Conservation (phyloP, 192 early-diverging fungal species). For the Coemansia sp. region DNA sequence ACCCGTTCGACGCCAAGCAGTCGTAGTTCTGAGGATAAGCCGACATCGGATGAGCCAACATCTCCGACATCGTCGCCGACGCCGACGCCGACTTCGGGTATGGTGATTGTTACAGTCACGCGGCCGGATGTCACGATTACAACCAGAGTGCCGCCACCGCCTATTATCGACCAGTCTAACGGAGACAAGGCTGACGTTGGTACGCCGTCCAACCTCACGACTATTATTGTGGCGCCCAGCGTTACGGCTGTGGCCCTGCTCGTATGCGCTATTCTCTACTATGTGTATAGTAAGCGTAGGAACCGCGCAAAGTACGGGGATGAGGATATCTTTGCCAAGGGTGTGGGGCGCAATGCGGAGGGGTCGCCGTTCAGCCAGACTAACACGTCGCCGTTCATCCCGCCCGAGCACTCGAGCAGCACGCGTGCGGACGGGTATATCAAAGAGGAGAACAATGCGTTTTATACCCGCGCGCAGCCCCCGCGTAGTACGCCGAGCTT, state of each 20-base stretch:
- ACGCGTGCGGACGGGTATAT: slow-evolving; percentile 34
- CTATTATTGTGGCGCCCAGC: slow-evolving; percentile 40
- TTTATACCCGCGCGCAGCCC: slow-evolving; percentile 1
- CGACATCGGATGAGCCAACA: slow-evolving; percentile 8
- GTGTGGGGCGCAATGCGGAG: slow-evolving; percentile 3
- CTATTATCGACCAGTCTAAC: slow-evolving; percentile 45
- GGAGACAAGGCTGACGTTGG: slow-evolving; percentile 53
- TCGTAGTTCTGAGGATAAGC: background rate
- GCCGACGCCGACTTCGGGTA: slow-evolving; percentile 2
- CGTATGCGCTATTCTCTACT: slow-evolving; percentile 37
- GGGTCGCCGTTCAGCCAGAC: slow-evolving; percentile 18
- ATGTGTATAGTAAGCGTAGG: slow-evolving; percentile 32
- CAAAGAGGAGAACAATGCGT: slow-evolving; percentile 12
- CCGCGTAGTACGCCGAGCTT: slow-evolving; percentile 1
- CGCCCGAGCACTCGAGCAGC: slow-evolving; percentile 19
- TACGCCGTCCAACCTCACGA: slow-evolving; percentile 37
- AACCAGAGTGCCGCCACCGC: slow-evolving; percentile 24
- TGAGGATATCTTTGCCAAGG: slow-evolving; percentile 42
- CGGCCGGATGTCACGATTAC: slow-evolving; percentile 34
- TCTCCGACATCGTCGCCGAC: slow-evolving; percentile 1
- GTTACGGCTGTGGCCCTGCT: slow-evolving; percentile 40
- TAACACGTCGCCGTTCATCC: slow-evolving; percentile 30
- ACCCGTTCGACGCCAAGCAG: background rate
- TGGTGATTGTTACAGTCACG: slow-evolving; percentile 44
- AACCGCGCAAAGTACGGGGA: slow-evolving; percentile 29